A percentile compares a stretch with the other conserved stretches of the same genome.
Conservation (phyloP, 345 rosid species). For the Rhizophora mangle region DNA sequence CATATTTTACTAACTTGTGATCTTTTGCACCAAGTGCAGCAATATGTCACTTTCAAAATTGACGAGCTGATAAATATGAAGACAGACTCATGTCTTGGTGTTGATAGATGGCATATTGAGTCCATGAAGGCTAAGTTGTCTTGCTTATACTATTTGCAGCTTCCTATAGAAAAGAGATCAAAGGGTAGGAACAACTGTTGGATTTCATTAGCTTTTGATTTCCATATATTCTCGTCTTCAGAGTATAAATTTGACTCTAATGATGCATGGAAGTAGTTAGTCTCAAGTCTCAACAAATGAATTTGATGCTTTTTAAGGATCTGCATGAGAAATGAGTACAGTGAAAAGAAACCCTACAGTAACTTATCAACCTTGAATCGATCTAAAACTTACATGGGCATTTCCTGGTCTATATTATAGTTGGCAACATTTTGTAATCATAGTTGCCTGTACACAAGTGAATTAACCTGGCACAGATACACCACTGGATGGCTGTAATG, state of each 20-base stretch:
- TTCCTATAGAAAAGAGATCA: constrained; percentile 66
- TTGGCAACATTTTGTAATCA: too few species aligned
- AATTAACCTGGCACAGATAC: too few species aligned
- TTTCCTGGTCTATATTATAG: too few species aligned
- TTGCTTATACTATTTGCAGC: constrained; percentile 75
- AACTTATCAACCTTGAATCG: too few species aligned
- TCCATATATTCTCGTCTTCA: not conserved
- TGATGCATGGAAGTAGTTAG: not conserved
- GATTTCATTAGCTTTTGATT: constrained; percentile 10
- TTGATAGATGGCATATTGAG: constrained; percentile 42
- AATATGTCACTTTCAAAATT: constrained; percentile 49
- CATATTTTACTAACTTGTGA: constrained; percentile 14
- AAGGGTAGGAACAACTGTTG: constrained; percentile 48
- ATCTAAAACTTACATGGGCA: too few species aligned
- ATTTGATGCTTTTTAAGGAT: too few species aligned
- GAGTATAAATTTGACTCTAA: not conserved
- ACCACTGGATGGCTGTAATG: too few species aligned
- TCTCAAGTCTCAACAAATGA: too few species aligned
- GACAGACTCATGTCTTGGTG: constrained; percentile 34
- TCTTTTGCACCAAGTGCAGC: constrained; percentile 45
- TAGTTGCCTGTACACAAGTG: too few species aligned
- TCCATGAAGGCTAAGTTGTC: constrained; percentile 75
- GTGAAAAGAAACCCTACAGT: too few species aligned
- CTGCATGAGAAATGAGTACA: too few species aligned
- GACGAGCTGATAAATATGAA: constrained; percentile 42